These are phyloP conservation scores for Dendrobium huoshanense DNA, from an alignment of 106 monocot species.

Conservation along the genomic window DNA sequence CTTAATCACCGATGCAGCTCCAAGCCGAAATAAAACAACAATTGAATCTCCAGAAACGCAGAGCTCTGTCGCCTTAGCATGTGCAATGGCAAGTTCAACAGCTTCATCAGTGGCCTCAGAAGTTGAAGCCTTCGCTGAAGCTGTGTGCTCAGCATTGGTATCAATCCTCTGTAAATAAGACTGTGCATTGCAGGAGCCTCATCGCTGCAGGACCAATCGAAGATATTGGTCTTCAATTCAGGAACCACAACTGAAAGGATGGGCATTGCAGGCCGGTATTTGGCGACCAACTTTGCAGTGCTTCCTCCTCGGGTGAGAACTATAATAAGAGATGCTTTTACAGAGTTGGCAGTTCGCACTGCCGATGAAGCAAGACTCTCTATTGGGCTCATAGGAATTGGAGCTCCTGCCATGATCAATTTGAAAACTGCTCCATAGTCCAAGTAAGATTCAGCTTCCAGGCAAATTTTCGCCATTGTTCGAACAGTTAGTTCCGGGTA, in stretches of 20 bases:
- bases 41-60: constrained; percentile 29
- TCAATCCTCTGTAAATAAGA: constrained; percentile 51
- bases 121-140: constrained; percentile 41
- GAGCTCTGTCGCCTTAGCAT: constrained; percentile 39
- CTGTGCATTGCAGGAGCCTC: constrained; percentile 40
- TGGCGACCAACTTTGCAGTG: constrained; percentile 49
- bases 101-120: constrained; percentile 58
- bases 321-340: constrained; percentile 32
- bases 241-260: constrained; percentile 53
- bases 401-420: constrained; percentile 21
- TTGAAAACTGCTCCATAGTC: constrained; percentile 34
- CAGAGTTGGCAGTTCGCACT: constrained; percentile 39
- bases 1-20: constrained; percentile 46
- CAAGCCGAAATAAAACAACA: constrained; percentile 25
- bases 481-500: constrained; percentile 49
- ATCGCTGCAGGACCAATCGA: constrained; percentile 40
- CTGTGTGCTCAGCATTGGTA: constrained; percentile 43
- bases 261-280: constrained; percentile 40
- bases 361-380: constrained; percentile 55
- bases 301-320: constrained; percentile 48
- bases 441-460: constrained; percentile 36
- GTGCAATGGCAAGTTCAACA: constrained; percentile 34
- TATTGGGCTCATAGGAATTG: constrained; percentile 43
- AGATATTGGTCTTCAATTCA: constrained; percentile 25
- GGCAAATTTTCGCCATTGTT: constrained; percentile 47